These are phyloP conservation scores for Cyclospora cayetanensis DNA, from an alignment of 169 alveolate genomes.

Conservation along the genomic window DNA sequence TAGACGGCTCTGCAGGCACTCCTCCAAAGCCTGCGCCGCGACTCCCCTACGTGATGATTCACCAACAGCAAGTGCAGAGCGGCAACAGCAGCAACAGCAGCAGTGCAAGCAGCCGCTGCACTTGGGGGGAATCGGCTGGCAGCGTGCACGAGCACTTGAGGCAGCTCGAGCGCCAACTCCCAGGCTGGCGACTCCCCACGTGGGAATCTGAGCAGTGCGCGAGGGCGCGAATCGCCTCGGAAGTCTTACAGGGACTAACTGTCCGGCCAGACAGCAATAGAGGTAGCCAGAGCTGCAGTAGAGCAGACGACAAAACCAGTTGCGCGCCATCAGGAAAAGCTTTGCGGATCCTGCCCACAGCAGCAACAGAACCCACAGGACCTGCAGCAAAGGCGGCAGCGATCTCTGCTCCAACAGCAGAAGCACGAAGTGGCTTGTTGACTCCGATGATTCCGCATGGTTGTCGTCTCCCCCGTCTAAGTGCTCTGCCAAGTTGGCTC, in stretches of 20 bases:
- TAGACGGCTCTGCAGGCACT: constrained; percentile 26
- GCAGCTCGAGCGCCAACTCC: no score
- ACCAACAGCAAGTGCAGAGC: constrained; percentile 1
- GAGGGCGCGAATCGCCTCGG: constrained; percentile 4
- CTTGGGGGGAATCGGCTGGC: not conserved
- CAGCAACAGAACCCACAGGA: constrained; percentile 3
- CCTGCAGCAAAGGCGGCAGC: not conserved
- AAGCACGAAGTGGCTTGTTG: not conserved
- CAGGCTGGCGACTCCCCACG: no score
- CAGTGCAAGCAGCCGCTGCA: not conserved
- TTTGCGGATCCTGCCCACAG: not conserved
- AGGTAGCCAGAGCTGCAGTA: not conserved
- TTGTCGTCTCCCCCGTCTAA: not conserved
- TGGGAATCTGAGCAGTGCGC: no score
- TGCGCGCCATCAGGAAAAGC: not conserved
- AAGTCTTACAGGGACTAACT: not conserved
- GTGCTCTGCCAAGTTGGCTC: not conserved
- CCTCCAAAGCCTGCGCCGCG: constrained; percentile 22
- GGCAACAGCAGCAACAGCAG: constrained; percentile 46
- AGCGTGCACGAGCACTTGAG: not conserved
- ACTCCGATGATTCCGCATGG: not conserved
- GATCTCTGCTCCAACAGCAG: no score
- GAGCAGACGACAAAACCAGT: not conserved
- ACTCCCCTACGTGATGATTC: not conserved
- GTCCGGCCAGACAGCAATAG: not conserved